These are phyloP conservation scores for Cladosporium velox DNA, from an alignment of 2,329 filamentous ascomycete species.

Conservation along the genomic window DNA sequence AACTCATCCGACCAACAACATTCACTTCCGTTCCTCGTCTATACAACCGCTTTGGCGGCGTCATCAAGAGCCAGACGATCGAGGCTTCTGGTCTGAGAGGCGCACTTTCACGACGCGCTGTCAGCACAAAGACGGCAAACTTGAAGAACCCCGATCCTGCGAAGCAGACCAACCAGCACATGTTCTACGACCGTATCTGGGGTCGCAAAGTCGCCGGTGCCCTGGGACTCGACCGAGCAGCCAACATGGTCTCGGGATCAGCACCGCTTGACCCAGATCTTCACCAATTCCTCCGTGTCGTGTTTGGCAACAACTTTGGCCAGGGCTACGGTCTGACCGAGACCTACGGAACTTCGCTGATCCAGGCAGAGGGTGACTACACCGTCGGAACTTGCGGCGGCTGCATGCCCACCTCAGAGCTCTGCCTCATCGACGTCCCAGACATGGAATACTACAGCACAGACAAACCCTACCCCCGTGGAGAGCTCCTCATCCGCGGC, in stretches of 20 bases:
- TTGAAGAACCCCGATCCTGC: constrained; percentile 65
- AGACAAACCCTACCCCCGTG: constrained; percentile 86
- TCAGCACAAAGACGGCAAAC: constrained; percentile 76
- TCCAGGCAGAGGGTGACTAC: constrained; percentile 72
- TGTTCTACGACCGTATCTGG: constrained; percentile 85
- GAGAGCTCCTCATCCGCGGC: constrained; percentile 83
- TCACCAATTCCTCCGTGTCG: constrained; percentile 83
- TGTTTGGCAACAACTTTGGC: constrained; percentile 73
- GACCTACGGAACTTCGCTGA: constrained; percentile 75
- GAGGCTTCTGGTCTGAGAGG: constrained; percentile 80
- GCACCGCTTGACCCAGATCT: constrained; percentile 87
- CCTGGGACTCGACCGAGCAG: constrained; percentile 74
- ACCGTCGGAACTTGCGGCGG: constrained; percentile 79
- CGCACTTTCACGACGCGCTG: constrained; percentile 74
- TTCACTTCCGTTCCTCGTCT: constrained; percentile 90
- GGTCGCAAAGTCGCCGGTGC: constrained; percentile 81
- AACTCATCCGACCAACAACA: constrained; percentile 76
- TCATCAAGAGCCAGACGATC: constrained; percentile 76
- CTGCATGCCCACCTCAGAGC: constrained; percentile 67
- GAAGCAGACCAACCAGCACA: constrained; percentile 76
- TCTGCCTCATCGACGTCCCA: constrained; percentile 81
- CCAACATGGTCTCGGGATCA: constrained; percentile 80
- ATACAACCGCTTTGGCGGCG: constrained; percentile 85
- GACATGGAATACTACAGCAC: constrained; percentile 90
- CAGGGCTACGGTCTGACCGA: constrained; percentile 96